Percentiles rank a stretch among this genome's conserved stretches.
Conservation (phyloP, 805 yeast genomes). For the Ogataea populi-albae region DNA sequence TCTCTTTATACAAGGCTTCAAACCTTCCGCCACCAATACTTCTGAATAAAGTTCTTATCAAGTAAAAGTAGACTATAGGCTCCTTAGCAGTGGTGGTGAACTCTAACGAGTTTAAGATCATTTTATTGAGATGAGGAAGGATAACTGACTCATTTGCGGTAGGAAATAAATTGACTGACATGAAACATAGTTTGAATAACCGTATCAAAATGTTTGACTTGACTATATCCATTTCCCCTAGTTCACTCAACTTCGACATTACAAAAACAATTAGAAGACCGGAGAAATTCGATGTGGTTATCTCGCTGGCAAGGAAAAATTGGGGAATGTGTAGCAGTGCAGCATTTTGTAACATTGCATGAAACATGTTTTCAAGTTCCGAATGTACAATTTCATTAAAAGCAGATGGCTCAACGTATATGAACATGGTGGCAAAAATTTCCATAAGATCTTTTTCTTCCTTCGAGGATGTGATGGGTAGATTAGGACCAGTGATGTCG, state of each 20-base stretch:
- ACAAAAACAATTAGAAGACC: constrained; percentile 78
- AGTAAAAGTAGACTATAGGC: constrained; percentile 84
- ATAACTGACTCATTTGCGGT: constrained; percentile 81
- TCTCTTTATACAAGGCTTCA: constrained; percentile 88
- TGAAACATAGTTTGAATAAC: constrained; percentile 86
- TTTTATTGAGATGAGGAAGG: constrained; percentile 79
- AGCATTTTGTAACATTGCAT: constrained; percentile 76
- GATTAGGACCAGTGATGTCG: constrained; percentile 73
- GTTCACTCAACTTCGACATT: constrained; percentile 64
- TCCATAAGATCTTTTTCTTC: constrained; percentile 97
- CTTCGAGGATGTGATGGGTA: constrained; percentile 83
- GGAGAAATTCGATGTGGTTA: constrained; percentile 89
- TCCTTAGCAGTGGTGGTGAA: constrained; percentile 83
- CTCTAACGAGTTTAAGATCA: constrained; percentile 77
- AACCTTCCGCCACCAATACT: constrained; percentile 97
- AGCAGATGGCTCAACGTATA: constrained; percentile 91
- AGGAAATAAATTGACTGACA: constrained; percentile 94
- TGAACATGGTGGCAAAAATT: constrained; percentile 87
- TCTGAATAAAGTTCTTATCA: constrained; percentile 85
- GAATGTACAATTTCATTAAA: constrained; percentile 87
- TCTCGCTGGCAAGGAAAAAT: constrained; percentile 87
- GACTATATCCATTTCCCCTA: constrained; percentile 77
- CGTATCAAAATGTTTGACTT: constrained; percentile 80
- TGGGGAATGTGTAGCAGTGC: constrained; percentile 90
- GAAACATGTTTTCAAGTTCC: constrained; percentile 75